These are phyloP conservation scores for Eimeria nieschulzi DNA, from an alignment of 169 alveolate genomes.

Conservation along the genomic window DNA sequence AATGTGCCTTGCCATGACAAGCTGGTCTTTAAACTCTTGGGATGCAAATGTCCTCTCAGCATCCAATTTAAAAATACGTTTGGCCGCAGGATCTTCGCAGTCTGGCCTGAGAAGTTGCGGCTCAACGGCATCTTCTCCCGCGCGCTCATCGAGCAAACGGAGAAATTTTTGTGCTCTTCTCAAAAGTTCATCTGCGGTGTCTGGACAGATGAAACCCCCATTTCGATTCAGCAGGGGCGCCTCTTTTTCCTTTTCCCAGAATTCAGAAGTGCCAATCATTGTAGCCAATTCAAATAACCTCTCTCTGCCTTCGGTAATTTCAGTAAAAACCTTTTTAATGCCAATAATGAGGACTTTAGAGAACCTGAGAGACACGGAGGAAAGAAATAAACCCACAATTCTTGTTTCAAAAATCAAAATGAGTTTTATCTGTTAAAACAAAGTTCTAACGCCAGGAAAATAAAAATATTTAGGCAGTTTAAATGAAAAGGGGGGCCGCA, in stretches of 20 bases:
- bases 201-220: conserved; percentile 63
- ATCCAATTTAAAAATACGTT: conserved; percentile 77
- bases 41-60: conserved; percentile 81
- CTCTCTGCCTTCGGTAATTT: no score
- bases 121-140: conserved; percentile 7
- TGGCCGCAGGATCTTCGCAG: conserved; percentile 74
- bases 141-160: conserved; percentile 70
- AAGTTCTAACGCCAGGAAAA: no score
- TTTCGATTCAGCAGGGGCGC: conserved; percentile 81
- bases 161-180: conserved; percentile 76
- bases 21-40: conserved; percentile 68
- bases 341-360: no score
- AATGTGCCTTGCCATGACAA: conserved; percentile 7
- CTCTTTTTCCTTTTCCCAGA: conserved; percentile 80
- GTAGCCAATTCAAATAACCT: not conserved
- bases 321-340: no score
- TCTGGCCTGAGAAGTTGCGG: conserved; percentile 33
- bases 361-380: no score
- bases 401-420: no score
- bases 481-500: no score
- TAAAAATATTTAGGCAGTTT: no score
- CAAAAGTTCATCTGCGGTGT: conserved; percentile 62
- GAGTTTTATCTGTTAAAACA: no score
- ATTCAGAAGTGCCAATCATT: conserved; percentile 75
- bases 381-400: no score